Evolutionary conservation across 2,329 filamentous ascomycete species (phyloP).

Genomic region (Epichloe coenophiala): DNA sequence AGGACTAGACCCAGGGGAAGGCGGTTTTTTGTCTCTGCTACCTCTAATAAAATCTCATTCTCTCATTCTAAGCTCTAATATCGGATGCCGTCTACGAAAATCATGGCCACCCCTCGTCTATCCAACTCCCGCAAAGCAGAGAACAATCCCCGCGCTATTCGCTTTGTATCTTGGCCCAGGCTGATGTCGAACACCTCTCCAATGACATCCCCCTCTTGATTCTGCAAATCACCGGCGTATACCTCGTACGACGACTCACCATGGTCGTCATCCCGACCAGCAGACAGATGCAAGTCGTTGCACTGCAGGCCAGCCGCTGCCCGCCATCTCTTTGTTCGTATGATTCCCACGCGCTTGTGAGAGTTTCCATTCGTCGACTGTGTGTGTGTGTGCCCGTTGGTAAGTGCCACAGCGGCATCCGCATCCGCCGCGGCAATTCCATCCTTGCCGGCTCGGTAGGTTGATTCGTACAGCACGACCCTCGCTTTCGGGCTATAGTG

Average conservation of each 20-base stretch:
- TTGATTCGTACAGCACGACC: constrained; percentile 68
- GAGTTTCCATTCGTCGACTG: constrained; percentile 10
- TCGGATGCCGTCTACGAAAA: constrained; percentile 82
- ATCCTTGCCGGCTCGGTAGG: constrained; percentile 18
- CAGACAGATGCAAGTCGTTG: constrained; percentile 13
- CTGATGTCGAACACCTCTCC: constrained; percentile 52
- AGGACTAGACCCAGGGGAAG: not conserved
- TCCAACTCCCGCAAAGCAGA: constrained; percentile 78
- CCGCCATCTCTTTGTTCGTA: constrained; percentile 43
- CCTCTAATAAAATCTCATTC: not conserved
- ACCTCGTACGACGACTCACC: constrained; percentile 25
- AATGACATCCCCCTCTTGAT: constrained; percentile 17
- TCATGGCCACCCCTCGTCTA: constrained; percentile 61
- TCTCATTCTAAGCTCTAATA: constrained; percentile 32
- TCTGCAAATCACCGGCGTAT: constrained; percentile 25
- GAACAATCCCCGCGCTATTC: constrained; percentile 79
- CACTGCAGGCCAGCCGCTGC: constrained; percentile 27
- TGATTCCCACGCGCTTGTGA: constrained; percentile 31
- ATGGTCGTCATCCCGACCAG: constrained; percentile 6
- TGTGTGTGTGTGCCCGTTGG: constrained; percentile 6
- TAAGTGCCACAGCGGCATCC: constrained; percentile 7
- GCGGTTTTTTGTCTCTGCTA: not conserved
- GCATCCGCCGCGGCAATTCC: constrained; percentile 25
- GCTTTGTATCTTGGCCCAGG: constrained; percentile 55
- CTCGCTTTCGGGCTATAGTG: constrained; percentile 88